These are phyloP conservation scores for Lentinula novae-zelandiae DNA, from an alignment of 1,284 basidiomycete genomes.

Conservation along the genomic window DNA sequence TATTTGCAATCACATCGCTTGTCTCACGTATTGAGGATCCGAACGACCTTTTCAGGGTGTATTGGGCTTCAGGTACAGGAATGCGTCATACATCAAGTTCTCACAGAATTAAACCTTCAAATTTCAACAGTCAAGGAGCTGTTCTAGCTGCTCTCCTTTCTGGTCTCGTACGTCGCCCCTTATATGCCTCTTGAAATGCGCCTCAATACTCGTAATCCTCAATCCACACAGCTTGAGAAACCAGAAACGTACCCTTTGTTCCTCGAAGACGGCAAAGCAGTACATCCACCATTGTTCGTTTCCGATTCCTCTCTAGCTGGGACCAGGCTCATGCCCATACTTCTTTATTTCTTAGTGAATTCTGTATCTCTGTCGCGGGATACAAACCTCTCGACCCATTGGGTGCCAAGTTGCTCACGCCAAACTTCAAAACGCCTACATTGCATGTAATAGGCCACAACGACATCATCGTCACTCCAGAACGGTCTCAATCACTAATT, in stretches of 20 bases:
- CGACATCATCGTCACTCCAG: constrained; percentile 78
- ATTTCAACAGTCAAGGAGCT: constrained; percentile 65
- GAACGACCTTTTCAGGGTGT: constrained; percentile 52
- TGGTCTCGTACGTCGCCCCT: constrained; percentile 50
- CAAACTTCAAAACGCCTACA: constrained; percentile 65
- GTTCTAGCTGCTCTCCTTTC: constrained; percentile 73
- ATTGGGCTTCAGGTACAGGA: constrained; percentile 71
- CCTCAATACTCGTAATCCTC: background rate
- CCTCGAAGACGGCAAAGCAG: constrained; percentile 58
- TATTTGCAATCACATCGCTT: constrained; percentile 1
- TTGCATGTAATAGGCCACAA: constrained; percentile 79
- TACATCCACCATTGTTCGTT: constrained; percentile 68
- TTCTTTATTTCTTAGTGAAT: constrained; percentile 41
- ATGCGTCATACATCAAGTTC: background rate
- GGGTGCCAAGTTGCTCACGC: constrained; percentile 51
- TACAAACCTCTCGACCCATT: constrained; percentile 54
- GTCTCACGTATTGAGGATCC: background rate
- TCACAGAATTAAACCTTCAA: background rate
- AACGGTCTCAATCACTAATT: constrained; percentile 61
- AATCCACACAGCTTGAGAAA: constrained; percentile 21
- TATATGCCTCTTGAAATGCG: background rate
- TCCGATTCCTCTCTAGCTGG: background rate
- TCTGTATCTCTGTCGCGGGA: constrained; percentile 68
- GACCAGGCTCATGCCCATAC: background rate
- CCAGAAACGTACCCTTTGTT: constrained; percentile 57